Evolutionary conservation across 192 early-diverging fungal genomes (phyloP).

Genomic region (Cladochytrium replicatum): DNA sequence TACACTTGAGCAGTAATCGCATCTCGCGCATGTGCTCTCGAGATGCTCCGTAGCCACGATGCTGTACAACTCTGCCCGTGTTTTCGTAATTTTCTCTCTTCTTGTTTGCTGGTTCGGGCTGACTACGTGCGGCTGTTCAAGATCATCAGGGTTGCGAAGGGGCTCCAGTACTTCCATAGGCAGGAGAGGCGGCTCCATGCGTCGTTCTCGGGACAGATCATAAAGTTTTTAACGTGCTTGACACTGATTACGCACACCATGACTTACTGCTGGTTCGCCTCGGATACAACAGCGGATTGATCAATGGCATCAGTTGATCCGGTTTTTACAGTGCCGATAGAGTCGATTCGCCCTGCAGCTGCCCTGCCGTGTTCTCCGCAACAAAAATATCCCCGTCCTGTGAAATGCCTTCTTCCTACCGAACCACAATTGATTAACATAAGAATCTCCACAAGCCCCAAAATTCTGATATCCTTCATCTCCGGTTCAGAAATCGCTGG

Average conservation of each 20-base stretch:
- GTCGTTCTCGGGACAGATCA: slow-evolving; percentile 25
- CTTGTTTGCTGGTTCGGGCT: too few species aligned
- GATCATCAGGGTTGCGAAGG: slow-evolving; percentile 22
- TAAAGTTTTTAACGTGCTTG: slow-evolving; percentile 32
- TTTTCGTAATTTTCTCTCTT: slow-evolving; percentile 89
- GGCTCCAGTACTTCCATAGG: slow-evolving; percentile 26
- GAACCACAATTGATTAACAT: too few species aligned
- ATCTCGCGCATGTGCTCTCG: slow-evolving; percentile 87
- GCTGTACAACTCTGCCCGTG: slow-evolving; percentile 82
- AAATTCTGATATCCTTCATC: too few species aligned
- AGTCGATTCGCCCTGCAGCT: too few species aligned
- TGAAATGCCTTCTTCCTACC: too few species aligned
- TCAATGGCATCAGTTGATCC: too few species aligned
- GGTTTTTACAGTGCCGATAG: too few species aligned
- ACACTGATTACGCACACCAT: slow-evolving; percentile 28
- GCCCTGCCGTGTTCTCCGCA: too few species aligned
- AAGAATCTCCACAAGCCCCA: too few species aligned
- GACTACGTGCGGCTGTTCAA: slow-evolving; percentile 31
- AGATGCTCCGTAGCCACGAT: slow-evolving; percentile 87
- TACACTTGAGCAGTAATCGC: slow-evolving; percentile 72
- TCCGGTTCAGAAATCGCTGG: too few species aligned
- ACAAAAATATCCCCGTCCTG: too few species aligned
- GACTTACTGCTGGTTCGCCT: slow-evolving; percentile 36
- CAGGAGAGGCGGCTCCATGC: slow-evolving; percentile 40
- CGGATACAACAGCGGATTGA: slow-evolving; percentile 27